These are phyloP conservation scores for Colletotrichum navitas DNA, from an alignment of 2,329 filamentous ascomycete genomes.

Conservation along the genomic window DNA sequence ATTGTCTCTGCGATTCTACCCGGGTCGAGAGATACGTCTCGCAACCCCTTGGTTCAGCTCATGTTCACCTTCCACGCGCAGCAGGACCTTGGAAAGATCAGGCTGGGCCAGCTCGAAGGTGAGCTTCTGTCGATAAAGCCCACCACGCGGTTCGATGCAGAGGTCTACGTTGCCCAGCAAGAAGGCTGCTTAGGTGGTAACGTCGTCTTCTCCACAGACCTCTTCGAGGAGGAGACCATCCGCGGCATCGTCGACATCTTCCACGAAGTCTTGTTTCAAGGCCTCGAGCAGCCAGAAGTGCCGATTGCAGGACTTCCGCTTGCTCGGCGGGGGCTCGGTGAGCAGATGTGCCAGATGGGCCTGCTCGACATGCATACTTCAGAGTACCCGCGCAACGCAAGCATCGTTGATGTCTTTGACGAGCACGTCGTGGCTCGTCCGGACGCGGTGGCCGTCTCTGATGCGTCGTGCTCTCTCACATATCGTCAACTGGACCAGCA, in stretches of 20 bases:
- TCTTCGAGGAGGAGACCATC: conserved; percentile 39
- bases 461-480: conserved; percentile 39
- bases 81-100: conserved; percentile 7
- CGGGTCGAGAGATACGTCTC: conserved; percentile 14
- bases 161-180: conserved; percentile 45
- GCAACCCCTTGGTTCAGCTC: conserved; percentile 26
- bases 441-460: conserved; percentile 42
- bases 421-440: conserved; percentile 41
- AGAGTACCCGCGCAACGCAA: conserved; percentile 42
- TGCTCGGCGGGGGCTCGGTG: background rate
- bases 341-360: conserved; percentile 40
- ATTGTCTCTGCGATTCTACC: conserved; percentile 11
- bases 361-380: conserved; percentile 21
- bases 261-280: background rate
- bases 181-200: conserved; percentile 27
- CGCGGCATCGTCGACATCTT: conserved; percentile 43
- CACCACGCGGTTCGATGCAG: conserved; percentile 19
- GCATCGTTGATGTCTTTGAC: conserved; percentile 44
- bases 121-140: conserved; percentile 16
- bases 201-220: conserved; percentile 41
- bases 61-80: conserved; percentile 24
- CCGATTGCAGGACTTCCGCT: background rate
- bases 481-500: conserved; percentile 44
- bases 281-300: background rate
- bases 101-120: conserved; percentile 1